Evolutionary conservation across 192 early-diverging fungal genomes (phyloP).

Genomic region (Funneliformis geosporum): DNA sequence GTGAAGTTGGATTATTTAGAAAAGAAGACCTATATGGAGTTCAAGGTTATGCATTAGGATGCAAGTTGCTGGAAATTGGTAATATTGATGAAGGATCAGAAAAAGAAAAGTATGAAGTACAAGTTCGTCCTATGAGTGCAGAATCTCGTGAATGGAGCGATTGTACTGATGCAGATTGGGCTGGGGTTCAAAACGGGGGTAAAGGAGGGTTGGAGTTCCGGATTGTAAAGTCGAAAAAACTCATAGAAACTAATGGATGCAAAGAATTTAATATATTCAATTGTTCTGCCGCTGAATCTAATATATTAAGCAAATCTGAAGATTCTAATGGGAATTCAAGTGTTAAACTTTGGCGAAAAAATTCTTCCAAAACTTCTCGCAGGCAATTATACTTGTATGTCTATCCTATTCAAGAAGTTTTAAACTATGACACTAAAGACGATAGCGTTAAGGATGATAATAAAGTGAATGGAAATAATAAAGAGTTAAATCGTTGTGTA

Average conservation of each 20-base stretch:
- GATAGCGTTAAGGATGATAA: not conserved
- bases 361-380: not conserved
- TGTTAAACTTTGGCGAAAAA: not conserved
- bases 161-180: conserved; percentile 11
- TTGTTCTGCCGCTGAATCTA: not conserved
- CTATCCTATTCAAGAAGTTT: conserved; percentile 1
- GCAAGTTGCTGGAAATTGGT: conserved; percentile 18
- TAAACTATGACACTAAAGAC: not conserved
- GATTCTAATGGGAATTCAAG: not conserved
- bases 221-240: not conserved
- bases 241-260: too few relatives aligned
- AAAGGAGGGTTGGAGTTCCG: conserved; percentile 32
- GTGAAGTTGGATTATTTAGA: conserved; percentile 31
- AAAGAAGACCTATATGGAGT: conserved; percentile 16
- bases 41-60: conserved; percentile 22
- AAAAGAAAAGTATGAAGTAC: not conserved
- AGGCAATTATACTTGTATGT: not conserved
- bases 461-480: not conserved
- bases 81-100: not conserved
- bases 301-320: not conserved
- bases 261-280: not conserved
- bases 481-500: not conserved
- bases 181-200: conserved; percentile 21
- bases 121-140: conserved; percentile 25
- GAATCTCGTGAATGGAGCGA: conserved; percentile 31